Percentiles rank a stretch among this genome's conserved stretches.
Evolutionary conservation across 108 stramenopile genomes (phyloP).

Genomic region (Tribonema minus): DNA sequence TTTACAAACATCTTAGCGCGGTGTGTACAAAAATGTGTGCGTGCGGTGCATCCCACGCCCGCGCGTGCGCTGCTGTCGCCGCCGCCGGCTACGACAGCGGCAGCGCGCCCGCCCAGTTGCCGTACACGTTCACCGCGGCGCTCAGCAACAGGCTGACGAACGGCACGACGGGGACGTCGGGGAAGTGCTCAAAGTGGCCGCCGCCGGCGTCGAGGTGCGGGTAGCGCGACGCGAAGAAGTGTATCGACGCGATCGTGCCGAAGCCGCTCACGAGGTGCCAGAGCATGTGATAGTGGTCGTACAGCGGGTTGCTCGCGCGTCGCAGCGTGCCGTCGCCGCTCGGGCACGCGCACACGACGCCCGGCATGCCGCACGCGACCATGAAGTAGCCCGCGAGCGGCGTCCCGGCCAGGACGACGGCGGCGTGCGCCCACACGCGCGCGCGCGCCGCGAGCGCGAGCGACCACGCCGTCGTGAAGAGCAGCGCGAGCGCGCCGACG

Average conservation of each 20-base stretch:
- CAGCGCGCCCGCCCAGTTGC: slow-evolving; percentile 26
- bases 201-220: slow-evolving; percentile 25
- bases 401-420: not conserved
- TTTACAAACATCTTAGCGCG: too few species aligned
- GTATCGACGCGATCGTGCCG: slow-evolving; percentile 17
- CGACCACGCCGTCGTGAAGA: slow-evolving; percentile 18
- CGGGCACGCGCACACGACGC: slow-evolving; percentile 18
- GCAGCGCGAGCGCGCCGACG: slow-evolving; percentile 27
- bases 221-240: slow-evolving; percentile 31
- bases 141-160: slow-evolving; percentile 1
- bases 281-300: slow-evolving; percentile 30
- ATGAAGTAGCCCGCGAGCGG: slow-evolving; percentile 38
- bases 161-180: slow-evolving; percentile 33
- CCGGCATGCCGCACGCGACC: slow-evolving; percentile 39
- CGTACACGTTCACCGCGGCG: slow-evolving; percentile 17
- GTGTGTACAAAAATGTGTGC: too few species aligned
- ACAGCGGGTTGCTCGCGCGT: slow-evolving; percentile 27
- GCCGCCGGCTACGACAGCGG: slow-evolving; percentile 18
- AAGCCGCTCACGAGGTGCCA: slow-evolving; percentile 2
- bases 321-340: slow-evolving; percentile 17
- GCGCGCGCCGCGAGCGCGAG: slow-evolving; percentile 1
- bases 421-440: slow-evolving; percentile 26
- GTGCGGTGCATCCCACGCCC: too few species aligned
- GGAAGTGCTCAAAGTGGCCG: slow-evolving; percentile 20
- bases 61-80: too few species aligned